Percentiles rank a stretch among this genome's conserved stretches.
Evolutionary conservation across 371 early-diverging fungal genomes (phyloP).

Genomic region (Rhizopus arrhizus): DNA sequence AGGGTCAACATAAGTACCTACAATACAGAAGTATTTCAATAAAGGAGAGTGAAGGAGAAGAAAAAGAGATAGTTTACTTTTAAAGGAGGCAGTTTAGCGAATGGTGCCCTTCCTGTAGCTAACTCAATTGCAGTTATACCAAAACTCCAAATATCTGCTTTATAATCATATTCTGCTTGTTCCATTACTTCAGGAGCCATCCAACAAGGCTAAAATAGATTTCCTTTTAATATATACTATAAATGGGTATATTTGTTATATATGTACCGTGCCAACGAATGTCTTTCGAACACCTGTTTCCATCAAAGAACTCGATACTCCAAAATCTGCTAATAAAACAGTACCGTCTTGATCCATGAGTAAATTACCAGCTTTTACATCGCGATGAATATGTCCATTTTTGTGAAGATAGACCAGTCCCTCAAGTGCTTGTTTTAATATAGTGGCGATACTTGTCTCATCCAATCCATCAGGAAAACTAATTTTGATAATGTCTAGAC

Average conservation of each 20-base stretch:
- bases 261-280: constrained; percentile 58
- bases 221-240: no score
- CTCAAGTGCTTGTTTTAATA: constrained; percentile 81
- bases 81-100: constrained; percentile 82
- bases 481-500: constrained; percentile 86
- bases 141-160: constrained; percentile 91
- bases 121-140: constrained; percentile 89
- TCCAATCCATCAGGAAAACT: constrained; percentile 82
- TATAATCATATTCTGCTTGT: constrained; percentile 75
- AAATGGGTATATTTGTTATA: background rate
- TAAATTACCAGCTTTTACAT: constrained; percentile 89
- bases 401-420: constrained; percentile 88
- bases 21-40: background rate
- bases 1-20: constrained; percentile 83
- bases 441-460: constrained; percentile 77
- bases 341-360: constrained; percentile 81
- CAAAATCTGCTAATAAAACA: constrained; percentile 90
- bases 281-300: constrained; percentile 81
- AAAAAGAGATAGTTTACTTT: constrained; percentile 46
- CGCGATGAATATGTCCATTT: constrained; percentile 87
- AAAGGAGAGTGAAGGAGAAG: background rate
- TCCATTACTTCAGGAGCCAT: constrained; percentile 83
- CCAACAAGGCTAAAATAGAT: constrained; percentile 66
- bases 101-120: constrained; percentile 89
- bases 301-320: constrained; percentile 79